A percentile compares a stretch with the other conserved stretches of the same genome.
These are phyloP conservation scores for Nigrospora sphaerica DNA, from an alignment of 2,329 filamentous ascomycete genomes.

Conservation along the genomic window DNA sequence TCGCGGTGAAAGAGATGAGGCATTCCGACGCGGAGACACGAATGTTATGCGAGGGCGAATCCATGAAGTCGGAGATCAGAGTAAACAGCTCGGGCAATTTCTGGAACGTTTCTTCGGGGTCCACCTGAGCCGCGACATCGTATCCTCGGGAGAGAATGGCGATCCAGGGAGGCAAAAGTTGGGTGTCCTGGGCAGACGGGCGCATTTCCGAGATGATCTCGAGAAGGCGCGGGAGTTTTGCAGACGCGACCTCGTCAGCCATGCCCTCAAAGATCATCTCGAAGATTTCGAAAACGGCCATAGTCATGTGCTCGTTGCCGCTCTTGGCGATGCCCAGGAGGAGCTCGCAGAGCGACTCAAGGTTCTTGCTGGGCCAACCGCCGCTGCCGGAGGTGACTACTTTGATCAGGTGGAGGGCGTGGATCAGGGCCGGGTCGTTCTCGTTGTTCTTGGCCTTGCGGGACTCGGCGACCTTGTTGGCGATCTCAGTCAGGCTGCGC, in stretches of 20 bases:
- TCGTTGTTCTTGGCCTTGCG: constrained; percentile 61
- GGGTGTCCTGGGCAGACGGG: constrained; percentile 87
- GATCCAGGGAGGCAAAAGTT: constrained; percentile 92
- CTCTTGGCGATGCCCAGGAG: constrained; percentile 82
- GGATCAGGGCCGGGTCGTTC: constrained; percentile 80
- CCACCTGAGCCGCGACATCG: constrained; percentile 83
- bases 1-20: constrained; percentile 84
- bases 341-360: constrained; percentile 84
- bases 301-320: constrained; percentile 91
- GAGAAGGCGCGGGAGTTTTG: constrained; percentile 81
- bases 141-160: constrained; percentile 92
- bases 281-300: constrained; percentile 94
- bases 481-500: constrained; percentile 69
- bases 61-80: constrained; percentile 73
- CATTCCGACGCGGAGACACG: constrained; percentile 92
- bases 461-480: constrained; percentile 51
- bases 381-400: constrained; percentile 79
- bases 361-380: constrained; percentile 95
- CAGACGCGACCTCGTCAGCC: constrained; percentile 75
- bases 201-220: constrained; percentile 89
- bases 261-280: constrained; percentile 94
- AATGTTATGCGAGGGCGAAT: constrained; percentile 86
- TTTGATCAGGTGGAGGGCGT: constrained; percentile 87
- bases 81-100: constrained; percentile 81
- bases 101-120: constrained; percentile 84